Base-by-base conservation (phyloP, 2,329 filamentous ascomycete genomes). In the Aspergillus felis region DNA sequence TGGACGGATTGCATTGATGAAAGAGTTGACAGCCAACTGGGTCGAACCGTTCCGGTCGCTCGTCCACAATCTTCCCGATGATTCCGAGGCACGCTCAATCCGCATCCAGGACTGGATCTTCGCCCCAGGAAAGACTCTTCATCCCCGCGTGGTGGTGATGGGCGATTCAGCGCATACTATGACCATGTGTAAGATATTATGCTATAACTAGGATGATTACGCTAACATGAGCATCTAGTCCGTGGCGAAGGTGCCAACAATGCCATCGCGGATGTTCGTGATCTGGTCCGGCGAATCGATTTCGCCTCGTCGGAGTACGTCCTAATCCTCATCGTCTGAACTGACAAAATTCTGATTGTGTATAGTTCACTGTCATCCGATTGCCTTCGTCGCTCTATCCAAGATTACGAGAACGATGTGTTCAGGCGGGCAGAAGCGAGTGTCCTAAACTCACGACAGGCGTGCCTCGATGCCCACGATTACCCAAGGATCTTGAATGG, bases 171-270 rank as follows among this genome's bases (percentile, higher is more conserved):
- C 83, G 3, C 83, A 86, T 66, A 76, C 80, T 0, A 85, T 85
- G 82, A 79, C 80, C 0, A 85, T 85, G 82, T 85, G 81, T 85
- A 76, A 68, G 81, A 72, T 20, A 12, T 44, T 17, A 44, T 42
- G 3, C 14, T 50, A 14, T 6, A 4, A 5, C 3, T 27, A 17
- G 6, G 5, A 27, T 32, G 42, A 3, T 44, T 28, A 17, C 47
- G 42, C 27, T 51, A 51, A 47, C 52, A 3, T 6, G 7, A n/a
- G 1, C 44, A 35, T 38, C 32, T 58, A 85, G 82, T 82, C 63
- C 77, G 83, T 12, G 83, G 83, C 2, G 83, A 85, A 67, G 82
- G 81, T 1, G 82, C 81, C 5, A 85, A 85, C 59, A 82, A 84
- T 53, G 82, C 79, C 2, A 81, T 85, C 38, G 67, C 79, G 6